Evolutionary conservation across 495 filamentous ascomycete species (phyloP).

Genomic region (Zalerion maritima): DNA sequence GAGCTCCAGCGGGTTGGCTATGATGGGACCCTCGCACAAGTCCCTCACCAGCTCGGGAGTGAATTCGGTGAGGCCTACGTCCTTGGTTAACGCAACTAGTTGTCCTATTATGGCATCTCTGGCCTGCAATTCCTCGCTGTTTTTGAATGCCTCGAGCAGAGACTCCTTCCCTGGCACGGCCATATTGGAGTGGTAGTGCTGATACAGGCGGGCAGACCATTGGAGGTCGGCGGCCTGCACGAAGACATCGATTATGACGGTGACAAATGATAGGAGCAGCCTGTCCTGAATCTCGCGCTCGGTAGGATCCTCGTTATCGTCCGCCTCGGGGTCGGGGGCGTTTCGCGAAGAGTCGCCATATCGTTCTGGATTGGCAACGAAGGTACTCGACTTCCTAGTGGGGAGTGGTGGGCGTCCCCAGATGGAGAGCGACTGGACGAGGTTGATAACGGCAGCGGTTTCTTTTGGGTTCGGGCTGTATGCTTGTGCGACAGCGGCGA

Average conservation of each 20-base stretch:
- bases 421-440: slow-evolving; percentile 60
- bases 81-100: slow-evolving; percentile 56
- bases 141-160: slow-evolving; percentile 43
- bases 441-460: slow-evolving; percentile 58
- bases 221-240: slow-evolving; percentile 48
- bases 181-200: slow-evolving; percentile 51
- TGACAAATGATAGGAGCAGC: slow-evolving; percentile 72
- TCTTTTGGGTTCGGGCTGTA: slow-evolving; percentile 53
- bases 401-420: slow-evolving; percentile 62
- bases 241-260: slow-evolving; percentile 74
- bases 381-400: slow-evolving; percentile 48
- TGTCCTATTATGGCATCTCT: slow-evolving; percentile 62
- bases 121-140: slow-evolving; percentile 45
- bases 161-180: slow-evolving; percentile 41
- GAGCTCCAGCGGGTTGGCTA: slow-evolving; percentile 21
- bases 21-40: slow-evolving; percentile 14
- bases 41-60: slow-evolving; percentile 15
- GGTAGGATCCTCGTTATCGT: slow-evolving; percentile 33
- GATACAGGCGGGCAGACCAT: slow-evolving; percentile 63
- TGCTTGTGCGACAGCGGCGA: slow-evolving; percentile 58
- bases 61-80: slow-evolving; percentile 38
- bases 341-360: slow-evolving; percentile 29
- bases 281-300: slow-evolving; percentile 49
- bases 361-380: slow-evolving; percentile 32
- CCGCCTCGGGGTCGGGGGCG: slow-evolving; percentile 61